Evolutionary conservation across 2,329 filamentous ascomycete genomes (phyloP), one percentile per base, ranked within the genome.

Genomic region (Aspergillus sp.): DNA sequence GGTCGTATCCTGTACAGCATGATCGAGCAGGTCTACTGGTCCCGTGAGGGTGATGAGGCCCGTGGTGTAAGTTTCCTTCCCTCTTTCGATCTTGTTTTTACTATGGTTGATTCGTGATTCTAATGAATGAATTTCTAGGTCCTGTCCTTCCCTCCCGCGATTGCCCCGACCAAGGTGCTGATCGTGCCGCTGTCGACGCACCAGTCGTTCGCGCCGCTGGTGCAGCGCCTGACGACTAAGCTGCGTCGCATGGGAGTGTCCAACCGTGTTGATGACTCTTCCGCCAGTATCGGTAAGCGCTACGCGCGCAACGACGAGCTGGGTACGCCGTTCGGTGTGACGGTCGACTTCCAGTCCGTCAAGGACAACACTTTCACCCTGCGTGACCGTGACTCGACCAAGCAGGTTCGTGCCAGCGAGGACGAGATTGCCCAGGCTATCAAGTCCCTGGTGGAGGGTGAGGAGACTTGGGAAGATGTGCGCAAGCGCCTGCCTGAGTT

Each of bases 11-110:
- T 98, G 60, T 98, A 97, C 82, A 89, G 90, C 62, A 81, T 99
- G 71, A 90, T 96, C 74, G 95, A 99, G 81, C 95, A 99, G 80
- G 88, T 86, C 75, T 99, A 93, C 85, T 99, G 95, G 94, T 91
- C 89, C 57, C 90, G 95, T 65, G 89, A 88, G 67, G 88, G 86
- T 64, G 91, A 94, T 67, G 92, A 95, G 76, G 89, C 92, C 57
- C 91, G 93, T 75, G 90, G 90, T 78, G 92, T 94, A 88, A 84
- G 90, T 87, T 43, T 47, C 25, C 30, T 23, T 23, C 32, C 5
- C 55, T 30, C 21, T 17, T 10, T n/a, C 2, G 10, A 9, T 8
- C 4, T 13, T 30, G 8, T n/a, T 25, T 19, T 4, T 9, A n/a
- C 17, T 10, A 12, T 12, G 45, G 4, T 48, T 39, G 55, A 10